Base-by-base conservation (phyloP, 352 stramenopile genomes). In the Phytophthora crassamura region DNA sequence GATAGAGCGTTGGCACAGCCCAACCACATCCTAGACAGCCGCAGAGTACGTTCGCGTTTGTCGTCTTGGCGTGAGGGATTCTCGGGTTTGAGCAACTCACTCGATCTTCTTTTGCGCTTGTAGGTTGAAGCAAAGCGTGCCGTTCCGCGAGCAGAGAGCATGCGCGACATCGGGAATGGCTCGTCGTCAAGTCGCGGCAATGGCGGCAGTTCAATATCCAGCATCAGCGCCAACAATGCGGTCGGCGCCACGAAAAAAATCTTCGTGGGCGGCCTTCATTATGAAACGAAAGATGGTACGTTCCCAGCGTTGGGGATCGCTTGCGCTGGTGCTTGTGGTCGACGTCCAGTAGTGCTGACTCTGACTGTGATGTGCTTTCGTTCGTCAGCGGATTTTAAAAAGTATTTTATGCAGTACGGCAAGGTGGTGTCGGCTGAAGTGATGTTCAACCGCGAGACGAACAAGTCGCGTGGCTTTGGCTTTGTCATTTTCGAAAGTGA, bases 391-490 rank as follows among this genome's bases (percentile, higher is more conserved):
- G 90, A 96, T 34, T 98, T 98, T 61, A 90, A 92, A 58, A 86
- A 89, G 60, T 98, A 97, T 76, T 98, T 98, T 80, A 75, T 89
- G 64, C 88, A 97, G 65, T 98, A 92, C 53, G 93, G 93, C 51
- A 96, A 96, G 52, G 91, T 98, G n/a, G 76, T 97, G 56, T 97
- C 87, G 6, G 90, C 90, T 35, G 92, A 98, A 72, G 92, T 98
- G 30, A 98, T 98, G 93, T 98, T 98, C 75, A 98, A 98, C 58
- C 84, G 92, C 35, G 93, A 98, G 65, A 98, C 93, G 18, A 97
- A 98, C 86, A 98, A 98, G 63, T 97, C 89, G 22, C 76, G 92
- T 43, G 93, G 92, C 58, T 98, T 98, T 78, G 93, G 93, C 6
- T 98, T 98, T 75, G 92, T 98, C 42, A 93, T 98, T 57, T 98